Evolutionary conservation across 495 filamentous ascomycete species (phyloP), one percentile per base, ranked within the genome.

Genomic region (Lophiostoma macrostomum): DNA sequence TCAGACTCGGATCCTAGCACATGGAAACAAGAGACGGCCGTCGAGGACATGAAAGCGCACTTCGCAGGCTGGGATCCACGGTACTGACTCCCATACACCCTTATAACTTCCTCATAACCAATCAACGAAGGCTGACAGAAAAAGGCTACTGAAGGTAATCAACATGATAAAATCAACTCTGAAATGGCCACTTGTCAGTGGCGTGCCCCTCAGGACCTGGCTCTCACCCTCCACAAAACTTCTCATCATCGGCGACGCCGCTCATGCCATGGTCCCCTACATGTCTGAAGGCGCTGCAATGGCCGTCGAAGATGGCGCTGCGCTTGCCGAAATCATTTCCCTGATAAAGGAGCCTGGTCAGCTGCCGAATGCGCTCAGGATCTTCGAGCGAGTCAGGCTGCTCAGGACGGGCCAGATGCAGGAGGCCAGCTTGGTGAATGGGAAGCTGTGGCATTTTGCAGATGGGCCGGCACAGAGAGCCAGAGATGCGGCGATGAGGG

Each of bases 241-340:
- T 1, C 31, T 76, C 0, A 67, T 79, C 4, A 36, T 77, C 0
- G 65, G 76, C 13, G 76, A 80, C 48, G 76, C 74, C 5, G 75
- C 75, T 13, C 76, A 78, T 59, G 67, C 76, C 1, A 77, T 79
- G 74, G 61, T 77, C 2, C 73, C 74, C 0, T 76, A 76, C 42
- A 73, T 75, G 65, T 73, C 73, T 2, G 70, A 75, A 62, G 74
- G 74, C 27, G 57, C 72, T 3, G 74, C 71, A 31, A 74, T 74
- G 67, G 70, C 71, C 1, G 65, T 79, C 0, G 73, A 67, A 48
- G 67, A 68, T 36, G 66, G 61, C 12, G 64, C 60, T 13, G 62
- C 62, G 4, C 47, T 70, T 29, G 69, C 56, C 0, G 60, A 58
- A 55, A 44, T 64, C 18, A 40, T 63, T 12, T 60, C 13, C 22